phyloP scores from a whole-genome alignment of 106 monocot genomes.

The Dendrobium catenatum region DNA sequence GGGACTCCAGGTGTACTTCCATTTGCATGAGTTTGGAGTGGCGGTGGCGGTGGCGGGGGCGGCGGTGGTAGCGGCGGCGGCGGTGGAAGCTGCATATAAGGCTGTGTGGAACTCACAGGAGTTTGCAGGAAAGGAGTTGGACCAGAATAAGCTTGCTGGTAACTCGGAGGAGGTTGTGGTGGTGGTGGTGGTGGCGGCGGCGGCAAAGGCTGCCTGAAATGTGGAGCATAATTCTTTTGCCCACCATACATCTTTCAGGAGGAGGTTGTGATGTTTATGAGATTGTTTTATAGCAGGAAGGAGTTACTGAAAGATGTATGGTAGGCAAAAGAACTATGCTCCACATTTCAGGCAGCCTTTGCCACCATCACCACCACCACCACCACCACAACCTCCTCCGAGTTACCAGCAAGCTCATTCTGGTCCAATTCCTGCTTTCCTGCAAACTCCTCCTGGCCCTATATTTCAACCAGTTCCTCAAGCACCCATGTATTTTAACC shows the following conservation, averaged over 20 bases:
- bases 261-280: background rate
- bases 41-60: background rate
- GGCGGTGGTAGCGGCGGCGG: background rate
- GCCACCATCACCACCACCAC: background rate
- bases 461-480: slow-evolving; percentile 5
- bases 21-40: slow-evolving; percentile 11
- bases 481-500: slow-evolving; percentile 4
- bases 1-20: slow-evolving; percentile 14
- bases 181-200: slow-evolving; percentile 10
- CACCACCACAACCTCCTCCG: slow-evolving; percentile 5
- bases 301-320: slow-evolving; percentile 6
- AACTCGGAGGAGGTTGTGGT: slow-evolving; percentile 10
- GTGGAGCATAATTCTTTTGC: background rate
- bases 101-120: slow-evolving; percentile 17
- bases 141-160: slow-evolving; percentile 21
- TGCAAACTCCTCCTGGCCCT: background rate
- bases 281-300: background rate
- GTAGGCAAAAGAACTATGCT: background rate
- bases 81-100: slow-evolving; percentile 13
- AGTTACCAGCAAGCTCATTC: slow-evolving; percentile 24
- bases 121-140: slow-evolving; percentile 9
- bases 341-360: slow-evolving; percentile 7
- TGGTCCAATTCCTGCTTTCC: slow-evolving; percentile 7
- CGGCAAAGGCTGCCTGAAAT: background rate
- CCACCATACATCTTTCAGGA: slow-evolving; percentile 8